Percentiles rank a stretch among this genome's conserved stretches.
phyloP scores from a whole-genome alignment of 75 land plant species.

The Selaginella tamariscina region DNA sequence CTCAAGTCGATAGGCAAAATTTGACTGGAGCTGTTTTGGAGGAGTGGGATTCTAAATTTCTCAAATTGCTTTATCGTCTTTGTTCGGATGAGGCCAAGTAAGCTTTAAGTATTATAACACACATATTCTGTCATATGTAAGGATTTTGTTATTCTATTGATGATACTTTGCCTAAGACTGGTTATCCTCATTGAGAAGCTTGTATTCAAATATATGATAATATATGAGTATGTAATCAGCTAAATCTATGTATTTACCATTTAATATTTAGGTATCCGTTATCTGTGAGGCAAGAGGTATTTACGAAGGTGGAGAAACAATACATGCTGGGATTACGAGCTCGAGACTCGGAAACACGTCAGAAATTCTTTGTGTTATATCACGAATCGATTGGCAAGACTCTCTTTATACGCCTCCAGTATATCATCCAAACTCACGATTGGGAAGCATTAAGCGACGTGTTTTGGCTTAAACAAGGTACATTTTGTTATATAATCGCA shows the following conservation, averaged over 20 bases:
- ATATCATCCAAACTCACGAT: constrained; percentile 83
- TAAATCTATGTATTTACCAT: constrained; percentile 4
- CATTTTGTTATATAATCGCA: too few relatives aligned
- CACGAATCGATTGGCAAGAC: constrained; percentile 87
- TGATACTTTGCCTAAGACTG: not conserved
- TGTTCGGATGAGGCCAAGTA: constrained; percentile 91
- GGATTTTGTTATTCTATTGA: too few relatives aligned
- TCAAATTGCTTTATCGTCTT: constrained; percentile 74
- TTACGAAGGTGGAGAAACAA: constrained; percentile 88
- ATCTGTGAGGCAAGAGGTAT: constrained; percentile 79
- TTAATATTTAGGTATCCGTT: constrained; percentile 47
- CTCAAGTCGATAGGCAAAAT: constrained; percentile 72
- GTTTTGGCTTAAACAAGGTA: constrained; percentile 98
- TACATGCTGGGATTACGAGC: constrained; percentile 91
- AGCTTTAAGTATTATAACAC: too few relatives aligned
- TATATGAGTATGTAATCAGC: not conserved
- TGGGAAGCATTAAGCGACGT: constrained; percentile 99
- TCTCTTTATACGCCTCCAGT: constrained; percentile 72
- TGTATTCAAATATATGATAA: not conserved
- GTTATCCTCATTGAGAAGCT: not conserved
- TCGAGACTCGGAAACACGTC: constrained; percentile 79
- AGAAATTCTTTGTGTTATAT: constrained; percentile 73
- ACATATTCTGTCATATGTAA: too few relatives aligned
- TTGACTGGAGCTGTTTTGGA: constrained; percentile 48
- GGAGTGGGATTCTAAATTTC: constrained; percentile 89